Evolutionary conservation across 2,329 filamentous ascomycete species (phyloP), one percentile per base, ranked within the genome.

Genomic region (Stagonosporopsis rhizophila): DNA sequence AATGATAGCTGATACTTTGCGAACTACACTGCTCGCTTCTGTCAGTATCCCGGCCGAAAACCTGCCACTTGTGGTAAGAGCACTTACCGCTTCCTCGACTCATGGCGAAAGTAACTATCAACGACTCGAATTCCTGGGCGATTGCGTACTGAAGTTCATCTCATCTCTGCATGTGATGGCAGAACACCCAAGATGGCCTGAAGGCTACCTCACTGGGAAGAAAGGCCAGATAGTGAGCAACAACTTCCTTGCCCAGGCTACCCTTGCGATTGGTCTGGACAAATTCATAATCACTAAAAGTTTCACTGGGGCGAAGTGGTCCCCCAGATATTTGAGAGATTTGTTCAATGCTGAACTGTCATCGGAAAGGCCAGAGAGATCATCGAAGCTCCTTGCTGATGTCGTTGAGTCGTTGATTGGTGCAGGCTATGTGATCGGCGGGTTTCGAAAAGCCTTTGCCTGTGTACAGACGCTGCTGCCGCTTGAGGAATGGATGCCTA

Each of bases 341-440:
- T 67, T 80, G 2, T 58, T 80, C 45, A 23, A 68, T 15, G 12
- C 28, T 2, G 28, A 35, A 6, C n/a, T 39, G 1, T 6, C 45
- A 6, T 22, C 52, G 55, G 51, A 64, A 32, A 58, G 75, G 66
- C 41, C 75, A 81, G 6, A 67, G 71, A 14, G 92, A 28, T 89
- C 91, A 0, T 89, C 87, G 1, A 98, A 98, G 71, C 85, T 85
- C 0, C 82, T 97, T 7, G 94, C 94, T 3, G 94, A 98, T 67
- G 88, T 97, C 0, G 83, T 96, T 0, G 94, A 98, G 71, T 85
- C 93, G 0, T 79, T 97, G 0, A 88, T 97, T 19, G 94, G 92
- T 1, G 90, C 87, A 0, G 84, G 89, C 0, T 92, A 85, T 65
- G 58, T 89, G 1, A 84, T 90, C 48, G 89, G 90, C 1, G 89